Conservation (phyloP, 1,284 basidiomycete genomes). For the Irpex lacteus region DNA sequence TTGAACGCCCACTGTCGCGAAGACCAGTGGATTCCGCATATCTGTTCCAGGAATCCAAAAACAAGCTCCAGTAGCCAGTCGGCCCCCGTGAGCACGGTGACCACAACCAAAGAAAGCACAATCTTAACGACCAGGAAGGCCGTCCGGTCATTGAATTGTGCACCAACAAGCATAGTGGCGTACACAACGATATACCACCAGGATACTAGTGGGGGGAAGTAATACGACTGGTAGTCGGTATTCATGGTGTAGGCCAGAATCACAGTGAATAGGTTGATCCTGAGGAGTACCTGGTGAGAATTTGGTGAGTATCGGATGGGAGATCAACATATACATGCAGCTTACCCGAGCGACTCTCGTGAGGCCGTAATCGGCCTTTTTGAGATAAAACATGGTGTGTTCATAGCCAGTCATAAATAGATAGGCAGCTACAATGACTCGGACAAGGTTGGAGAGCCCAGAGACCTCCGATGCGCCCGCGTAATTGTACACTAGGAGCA, state of each 20-base stretch:
- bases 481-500: slow-evolving; percentile 88
- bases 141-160: slow-evolving; percentile 70
- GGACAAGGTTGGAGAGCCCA: slow-evolving; percentile 87
- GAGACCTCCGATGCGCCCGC: slow-evolving; percentile 83
- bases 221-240: slow-evolving; percentile 87
- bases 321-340: slow-evolving; percentile 10
- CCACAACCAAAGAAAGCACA: slow-evolving; percentile 53
- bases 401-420: slow-evolving; percentile 82
- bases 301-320: background rate
- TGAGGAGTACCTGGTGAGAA: slow-evolving; percentile 61
- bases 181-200: slow-evolving; percentile 87
- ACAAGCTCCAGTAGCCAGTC: slow-evolving; percentile 59
- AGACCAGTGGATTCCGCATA: slow-evolving; percentile 81
- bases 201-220: slow-evolving; percentile 82
- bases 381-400: slow-evolving; percentile 76
- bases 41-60: slow-evolving; percentile 60
- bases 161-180: slow-evolving; percentile 69
- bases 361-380: slow-evolving; percentile 84
- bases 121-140: slow-evolving; percentile 73
- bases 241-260: slow-evolving; percentile 86
- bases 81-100: slow-evolving; percentile 68
- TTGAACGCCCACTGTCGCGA: slow-evolving; percentile 86
- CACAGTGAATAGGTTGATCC: slow-evolving; percentile 81
- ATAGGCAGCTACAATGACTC: slow-evolving; percentile 85
- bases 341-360: slow-evolving; percentile 66